Percentiles rank a stretch among this genome's conserved stretches.
Conservation (phyloP, 805 yeast species). For the Maudiozyma bulderi region DNA sequence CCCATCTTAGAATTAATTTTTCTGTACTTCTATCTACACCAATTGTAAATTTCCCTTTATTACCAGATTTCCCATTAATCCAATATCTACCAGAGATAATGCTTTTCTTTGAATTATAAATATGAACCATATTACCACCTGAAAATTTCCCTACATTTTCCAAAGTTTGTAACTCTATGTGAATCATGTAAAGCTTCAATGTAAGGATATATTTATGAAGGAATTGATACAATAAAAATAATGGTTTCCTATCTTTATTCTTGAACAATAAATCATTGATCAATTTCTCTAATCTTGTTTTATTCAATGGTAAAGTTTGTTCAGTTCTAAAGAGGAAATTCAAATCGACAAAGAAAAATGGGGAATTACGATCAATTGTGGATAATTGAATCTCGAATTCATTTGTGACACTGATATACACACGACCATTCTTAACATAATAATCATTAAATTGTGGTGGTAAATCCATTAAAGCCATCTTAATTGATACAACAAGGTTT, state of each 20-base stretch:
- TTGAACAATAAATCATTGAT: conserved; percentile 26
- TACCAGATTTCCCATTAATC: conserved; percentile 25
- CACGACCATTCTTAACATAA: conserved; percentile 65
- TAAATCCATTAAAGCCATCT: conserved; percentile 60
- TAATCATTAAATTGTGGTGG: conserved; percentile 61
- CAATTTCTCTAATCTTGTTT: conserved; percentile 22
- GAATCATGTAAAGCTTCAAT: conserved; percentile 26
- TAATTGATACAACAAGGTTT: conserved; percentile 61
- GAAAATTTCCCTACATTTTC: conserved; percentile 26
- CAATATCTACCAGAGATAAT: conserved; percentile 27
- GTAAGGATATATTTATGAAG: conserved; percentile 28
- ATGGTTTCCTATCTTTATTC: conserved; percentile 20
- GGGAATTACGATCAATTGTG: conserved; percentile 56
- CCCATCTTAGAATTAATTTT: conserved; percentile 24
- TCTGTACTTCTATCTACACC: conserved; percentile 22
- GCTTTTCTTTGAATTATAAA: conserved; percentile 27
- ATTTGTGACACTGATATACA: conserved; percentile 49
- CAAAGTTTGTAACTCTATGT: conserved; percentile 20
- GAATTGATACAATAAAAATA: conserved; percentile 23
- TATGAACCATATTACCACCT: conserved; percentile 26
- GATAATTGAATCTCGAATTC: conserved; percentile 75
- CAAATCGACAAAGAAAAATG: conserved; percentile 72
- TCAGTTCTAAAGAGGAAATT: conserved; percentile 40
- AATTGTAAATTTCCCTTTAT: conserved; percentile 22
- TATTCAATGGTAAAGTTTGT: conserved; percentile 19